Evolutionary conservation across 2,329 filamentous ascomycete species (phyloP), one percentile per base, ranked within the genome.

Genomic region (Aspergillus fumigatiaffinis): DNA sequence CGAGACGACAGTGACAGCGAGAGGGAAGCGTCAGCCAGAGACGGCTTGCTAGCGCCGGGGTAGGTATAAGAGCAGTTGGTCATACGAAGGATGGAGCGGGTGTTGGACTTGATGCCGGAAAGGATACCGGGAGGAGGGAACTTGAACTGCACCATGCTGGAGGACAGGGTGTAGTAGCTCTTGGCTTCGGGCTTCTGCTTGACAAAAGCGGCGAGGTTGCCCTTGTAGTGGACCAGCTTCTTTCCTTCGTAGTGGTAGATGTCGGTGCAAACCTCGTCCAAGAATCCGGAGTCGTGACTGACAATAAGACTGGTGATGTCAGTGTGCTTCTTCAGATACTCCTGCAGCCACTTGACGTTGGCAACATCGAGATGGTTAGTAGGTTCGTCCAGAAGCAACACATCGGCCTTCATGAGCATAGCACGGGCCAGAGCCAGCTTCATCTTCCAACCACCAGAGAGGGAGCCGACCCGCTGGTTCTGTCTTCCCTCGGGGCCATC

Each of bases 381-480:
- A 76, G 94, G 94, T 84, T 99, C 94, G 83, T 99, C 94, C 57
- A 99, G 86, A 52, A 99, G 82, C 57, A 99, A 84, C 52, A 99
- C 92, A 73, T 99, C 94, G n/a, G 94, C 93, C 71, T 88, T 90
- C 82, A 94, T 90, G 69, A 99, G 84, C 92, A 99, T 97, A 63
- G 94, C 94, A 69, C 94, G 87, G 53, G 94, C 94, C 75, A 99
- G 79, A 64, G 94, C 94, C 60, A 99, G 81, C 86, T 99, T 99
- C 94, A 99, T 99, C 85, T 97, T 97, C 94, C 94, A 99, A 73
- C 94, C 94, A 78, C 94, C 94, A 47, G 94, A 97, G 38, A 99
- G 79, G 21, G 93, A 97, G 66, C 94, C 94, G 58, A 99, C 94
- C 68, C 89, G 90, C 73, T 97, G 87, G 5, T 87, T 84, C 76